A percentile compares a stretch with the other conserved stretches of the same genome.
Conservation (phyloP, 768 basidiomycete genomes). For the Podaxis carcinomalis region DNA sequence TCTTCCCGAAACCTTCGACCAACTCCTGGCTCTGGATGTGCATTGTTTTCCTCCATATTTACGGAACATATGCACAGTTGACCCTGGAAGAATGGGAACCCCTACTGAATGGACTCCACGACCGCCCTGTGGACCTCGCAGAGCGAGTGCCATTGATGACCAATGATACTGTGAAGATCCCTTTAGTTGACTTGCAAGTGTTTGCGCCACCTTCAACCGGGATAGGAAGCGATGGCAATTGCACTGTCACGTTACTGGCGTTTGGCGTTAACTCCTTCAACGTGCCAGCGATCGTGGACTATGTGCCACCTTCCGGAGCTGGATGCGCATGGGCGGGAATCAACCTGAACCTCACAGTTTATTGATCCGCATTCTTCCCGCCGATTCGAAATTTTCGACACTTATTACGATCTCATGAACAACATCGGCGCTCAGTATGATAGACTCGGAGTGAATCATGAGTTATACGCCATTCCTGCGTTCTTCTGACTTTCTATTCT, state of each 20-base stretch:
- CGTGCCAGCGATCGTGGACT: constrained; percentile 22
- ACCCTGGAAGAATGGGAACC: background rate
- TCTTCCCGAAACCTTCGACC: no score
- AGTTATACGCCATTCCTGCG: no score
- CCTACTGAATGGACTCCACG: background rate
- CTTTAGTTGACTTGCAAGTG: constrained; percentile 26
- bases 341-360: no score
- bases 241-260: constrained; percentile 21
- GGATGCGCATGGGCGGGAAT: constrained; percentile 25
- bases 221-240: constrained; percentile 10
- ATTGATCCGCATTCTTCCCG: no score
- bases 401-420: no score
- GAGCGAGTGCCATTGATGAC: constrained; percentile 15
- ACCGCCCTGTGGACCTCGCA: background rate
- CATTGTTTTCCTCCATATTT: no score
- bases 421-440: no score
- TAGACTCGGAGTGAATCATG: no score
- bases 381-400: no score
- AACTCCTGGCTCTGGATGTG: no score
- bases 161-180: constrained; percentile 15
- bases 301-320: constrained; percentile 36
- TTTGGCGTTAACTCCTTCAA: constrained; percentile 27
- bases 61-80: background rate
- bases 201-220: constrained; percentile 21
- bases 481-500: no score